Percentiles rank a stretch among this genome's conserved stretches.
Evolutionary conservation across 805 yeast species (phyloP).

Genomic region (Starmerella floricola): DNA sequence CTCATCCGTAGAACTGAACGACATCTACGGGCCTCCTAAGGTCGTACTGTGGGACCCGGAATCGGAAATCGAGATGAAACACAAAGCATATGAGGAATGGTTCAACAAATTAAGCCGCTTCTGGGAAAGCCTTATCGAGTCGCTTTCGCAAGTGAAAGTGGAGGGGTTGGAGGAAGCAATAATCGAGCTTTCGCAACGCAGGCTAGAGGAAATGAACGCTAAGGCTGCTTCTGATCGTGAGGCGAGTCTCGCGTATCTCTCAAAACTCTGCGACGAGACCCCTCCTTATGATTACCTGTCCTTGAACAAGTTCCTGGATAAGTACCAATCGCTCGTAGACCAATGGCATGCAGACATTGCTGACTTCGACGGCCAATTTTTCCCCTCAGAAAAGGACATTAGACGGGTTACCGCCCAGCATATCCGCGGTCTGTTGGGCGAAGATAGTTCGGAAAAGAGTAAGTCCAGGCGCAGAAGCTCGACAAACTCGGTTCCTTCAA

Average conservation of each 20-base stretch:
- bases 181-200: slow-evolving; percentile 52
- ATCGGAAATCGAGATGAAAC: slow-evolving; percentile 53
- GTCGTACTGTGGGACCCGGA: slow-evolving; percentile 61
- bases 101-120: slow-evolving; percentile 43
- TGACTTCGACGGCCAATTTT: slow-evolving; percentile 61
- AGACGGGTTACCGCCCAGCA: slow-evolving; percentile 83
- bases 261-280: slow-evolving; percentile 42
- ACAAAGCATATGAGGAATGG: slow-evolving; percentile 47
- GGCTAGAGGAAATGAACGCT: slow-evolving; percentile 46
- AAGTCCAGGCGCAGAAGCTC: slow-evolving; percentile 4
- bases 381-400: slow-evolving; percentile 89
- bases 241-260: slow-evolving; percentile 36
- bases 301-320: slow-evolving; percentile 56
- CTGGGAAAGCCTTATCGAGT: slow-evolving; percentile 57
- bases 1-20: slow-evolving; percentile 61
- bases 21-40: slow-evolving; percentile 64
- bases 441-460: slow-evolving; percentile 2
- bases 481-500: neutral
- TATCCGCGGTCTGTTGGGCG: slow-evolving; percentile 51
- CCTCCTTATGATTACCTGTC: slow-evolving; percentile 54
- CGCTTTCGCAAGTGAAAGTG: slow-evolving; percentile 66
- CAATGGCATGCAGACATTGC: slow-evolving; percentile 78
- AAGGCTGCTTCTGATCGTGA: slow-evolving; percentile 42
- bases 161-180: slow-evolving; percentile 62
- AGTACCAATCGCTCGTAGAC: slow-evolving; percentile 69